These are phyloP conservation scores for Lasiodiplodia gonubiensis DNA, from an alignment of 2,329 filamentous ascomycete genomes.

Conservation along the genomic window DNA sequence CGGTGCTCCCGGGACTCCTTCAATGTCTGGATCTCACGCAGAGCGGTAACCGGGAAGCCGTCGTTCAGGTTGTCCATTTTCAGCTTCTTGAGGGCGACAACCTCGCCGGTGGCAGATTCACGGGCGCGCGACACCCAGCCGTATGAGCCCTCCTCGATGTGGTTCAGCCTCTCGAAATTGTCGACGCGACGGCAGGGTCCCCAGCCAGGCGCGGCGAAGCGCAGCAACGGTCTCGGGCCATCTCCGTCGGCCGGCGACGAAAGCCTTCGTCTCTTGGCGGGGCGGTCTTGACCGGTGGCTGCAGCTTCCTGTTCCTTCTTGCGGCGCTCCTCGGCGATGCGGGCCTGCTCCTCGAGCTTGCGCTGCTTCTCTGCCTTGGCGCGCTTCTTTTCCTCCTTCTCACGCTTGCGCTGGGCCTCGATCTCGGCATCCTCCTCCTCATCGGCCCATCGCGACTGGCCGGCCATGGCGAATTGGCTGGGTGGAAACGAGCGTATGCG, in stretches of 20 bases:
- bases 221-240: constrained; percentile 64
- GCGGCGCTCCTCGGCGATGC: constrained; percentile 36
- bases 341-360: constrained; percentile 61
- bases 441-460: constrained; percentile 85
- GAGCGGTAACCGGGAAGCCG: constrained; percentile 87
- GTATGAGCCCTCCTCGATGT: constrained; percentile 97
- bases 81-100: constrained; percentile 91
- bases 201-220: constrained; percentile 73
- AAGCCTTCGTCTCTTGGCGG: constrained; percentile 67
- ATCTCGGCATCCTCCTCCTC: constrained; percentile 79
- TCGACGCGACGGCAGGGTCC: constrained; percentile 77
- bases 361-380: constrained; percentile 82
- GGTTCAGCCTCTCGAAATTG: constrained; percentile 89
- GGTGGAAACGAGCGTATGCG: constrained; percentile 54
- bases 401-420: constrained; percentile 73
- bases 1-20: constrained; percentile 73
- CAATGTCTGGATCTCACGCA: constrained; percentile 92
- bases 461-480: constrained; percentile 42
- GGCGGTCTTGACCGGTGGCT: constrained; percentile 39
- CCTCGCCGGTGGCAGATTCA: constrained; percentile 72
- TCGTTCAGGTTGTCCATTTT: constrained; percentile 83
- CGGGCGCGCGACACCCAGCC: constrained; percentile 89
- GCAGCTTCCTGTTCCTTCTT: constrained; percentile 39
- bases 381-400: constrained; percentile 89
- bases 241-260: constrained; percentile 53